phyloP scores from a whole-genome alignment of 345 rosid genomes.

The Corchorus olitorius region DNA sequence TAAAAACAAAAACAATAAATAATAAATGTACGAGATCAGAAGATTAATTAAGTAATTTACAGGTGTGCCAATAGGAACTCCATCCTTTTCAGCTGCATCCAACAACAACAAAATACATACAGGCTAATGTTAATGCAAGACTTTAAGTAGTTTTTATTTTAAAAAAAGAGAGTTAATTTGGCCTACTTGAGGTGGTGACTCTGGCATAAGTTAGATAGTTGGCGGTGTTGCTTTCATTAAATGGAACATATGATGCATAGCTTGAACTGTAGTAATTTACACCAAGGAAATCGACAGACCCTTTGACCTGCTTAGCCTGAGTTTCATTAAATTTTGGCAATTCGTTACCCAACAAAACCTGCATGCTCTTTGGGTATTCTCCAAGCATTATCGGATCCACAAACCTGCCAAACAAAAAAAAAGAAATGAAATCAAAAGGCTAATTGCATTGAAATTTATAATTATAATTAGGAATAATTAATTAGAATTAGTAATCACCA shows the following conservation, averaged over 20 bases:
- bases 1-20: too few species aligned
- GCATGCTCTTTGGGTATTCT: conserved; percentile 63
- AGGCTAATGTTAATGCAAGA: background rate
- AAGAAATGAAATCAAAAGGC: background rate
- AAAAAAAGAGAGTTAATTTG: background rate
- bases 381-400: conserved; percentile 55
- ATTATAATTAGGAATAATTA: too few species aligned
- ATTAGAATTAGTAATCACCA: background rate
- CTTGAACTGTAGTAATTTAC: conserved; percentile 44
- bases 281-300: conserved; percentile 52
- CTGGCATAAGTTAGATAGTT: background rate
- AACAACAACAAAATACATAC: background rate
- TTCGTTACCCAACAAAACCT: conserved; percentile 42
- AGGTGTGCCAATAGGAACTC: conserved; percentile 40
- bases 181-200: too few species aligned
- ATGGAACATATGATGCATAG: conserved; percentile 28
- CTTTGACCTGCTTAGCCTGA: conserved; percentile 44
- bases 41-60: conserved; percentile 14
- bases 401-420: conserved; percentile 52
- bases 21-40: background rate
- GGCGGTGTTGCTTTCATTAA: background rate
- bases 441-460: background rate
- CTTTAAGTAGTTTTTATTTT: background rate
- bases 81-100: conserved; percentile 39
- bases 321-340: conserved; percentile 58